These are phyloP conservation scores for Vitis vinifera DNA, from an alignment of 164 flowering plant species.

Conservation along the genomic window ASM3070453v1 NC_081822.1:1842001-1842500, in stretches of 20 bases:
- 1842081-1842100: no score
- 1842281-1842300: not conserved
- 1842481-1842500: no score
- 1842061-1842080: no score
- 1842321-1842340: not conserved
- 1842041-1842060: no score
- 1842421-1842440: no score
- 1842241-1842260: not conserved
- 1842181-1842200: not conserved
- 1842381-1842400: not conserved
- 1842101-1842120: no score
- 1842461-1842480: no score
- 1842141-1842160: not conserved
- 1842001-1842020: no score
- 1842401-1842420: no score
- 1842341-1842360: not conserved
- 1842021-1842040: no score
- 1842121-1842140: not conserved
- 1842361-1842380: not conserved
- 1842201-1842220: not conserved
- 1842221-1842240: not conserved
- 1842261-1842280: conserved; percentile 10
- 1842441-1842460: no score
- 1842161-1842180: not conserved
- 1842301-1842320: not conserved